Evolutionary conservation across 2,329 filamentous ascomycete species (phyloP).

Genomic region (Pseudogymnoascus sp.): DNA sequence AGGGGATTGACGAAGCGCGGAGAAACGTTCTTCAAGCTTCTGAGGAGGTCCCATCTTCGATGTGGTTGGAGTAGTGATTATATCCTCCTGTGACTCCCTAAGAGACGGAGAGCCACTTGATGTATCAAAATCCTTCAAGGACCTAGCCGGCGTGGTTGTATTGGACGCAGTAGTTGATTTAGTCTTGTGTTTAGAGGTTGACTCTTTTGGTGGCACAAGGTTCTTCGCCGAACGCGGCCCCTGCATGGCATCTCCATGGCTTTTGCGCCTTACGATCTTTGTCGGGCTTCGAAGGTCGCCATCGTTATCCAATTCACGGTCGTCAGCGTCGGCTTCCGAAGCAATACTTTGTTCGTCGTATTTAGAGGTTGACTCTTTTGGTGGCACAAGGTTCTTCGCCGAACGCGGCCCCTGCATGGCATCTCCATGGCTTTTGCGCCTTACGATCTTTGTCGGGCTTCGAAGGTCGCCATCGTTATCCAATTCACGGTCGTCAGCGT

Average conservation of each 20-base stretch:
- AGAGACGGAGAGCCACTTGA: neutral
- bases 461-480: constrained; percentile 18
- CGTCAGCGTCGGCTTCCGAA: constrained; percentile 37
- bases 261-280: constrained; percentile 31
- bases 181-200: constrained; percentile 12
- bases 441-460: constrained; percentile 15
- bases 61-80: neutral
- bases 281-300: constrained; percentile 8
- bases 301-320: constrained; percentile 28
- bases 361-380: constrained; percentile 16
- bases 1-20: neutral
- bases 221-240: constrained; percentile 28
- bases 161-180: neutral
- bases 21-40: constrained; percentile 2
- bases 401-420: constrained; percentile 27
- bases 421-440: constrained; percentile 38
- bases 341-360: too few species aligned
- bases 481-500: constrained; percentile 33
- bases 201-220: constrained; percentile 17
- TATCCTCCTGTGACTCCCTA: neutral
- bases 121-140: neutral
- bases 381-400: constrained; percentile 25
- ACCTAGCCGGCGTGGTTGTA: neutral
- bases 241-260: constrained; percentile 35
- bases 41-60: neutral